A percentile compares a stretch with the other conserved stretches of the same genome.
Evolutionary conservation across 129 eudicot species (phyloP).

Genomic region (Kitagawia praeruptora): DNA sequence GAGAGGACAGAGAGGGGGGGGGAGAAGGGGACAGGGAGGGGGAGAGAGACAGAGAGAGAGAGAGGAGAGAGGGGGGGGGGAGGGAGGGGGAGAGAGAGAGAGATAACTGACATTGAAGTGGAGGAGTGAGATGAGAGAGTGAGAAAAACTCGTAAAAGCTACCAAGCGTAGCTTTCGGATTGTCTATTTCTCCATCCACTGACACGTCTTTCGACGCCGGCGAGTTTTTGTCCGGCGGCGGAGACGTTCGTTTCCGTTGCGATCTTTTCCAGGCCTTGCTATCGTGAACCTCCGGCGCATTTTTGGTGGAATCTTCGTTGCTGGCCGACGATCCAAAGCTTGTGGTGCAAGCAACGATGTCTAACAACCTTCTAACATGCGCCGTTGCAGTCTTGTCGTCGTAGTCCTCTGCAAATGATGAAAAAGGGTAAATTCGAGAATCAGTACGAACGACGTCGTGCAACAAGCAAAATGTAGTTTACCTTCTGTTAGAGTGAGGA

Average conservation of each 20-base stretch:
- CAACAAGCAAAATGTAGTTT: not conserved
- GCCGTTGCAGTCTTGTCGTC: slow-evolving; percentile 69
- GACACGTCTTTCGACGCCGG: slow-evolving; percentile 42
- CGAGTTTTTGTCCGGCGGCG: slow-evolving; percentile 24
- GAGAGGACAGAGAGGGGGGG: too few relatives aligned
- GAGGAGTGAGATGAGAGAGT: slow-evolving; percentile 95
- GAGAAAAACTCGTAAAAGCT: slow-evolving; percentile 97
- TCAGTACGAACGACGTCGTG: not conserved
- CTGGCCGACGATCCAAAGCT: slow-evolving; percentile 76
- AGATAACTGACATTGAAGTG: slow-evolving; percentile 64
- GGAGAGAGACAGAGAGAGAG: not conserved
- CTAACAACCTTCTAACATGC: slow-evolving; percentile 83
- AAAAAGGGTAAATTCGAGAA: slow-evolving; percentile 27
- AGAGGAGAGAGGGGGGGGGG: too few relatives aligned
- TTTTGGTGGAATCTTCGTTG: slow-evolving; percentile 49
- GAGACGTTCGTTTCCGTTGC: slow-evolving; percentile 26
- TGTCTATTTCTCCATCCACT: slow-evolving; percentile 78
- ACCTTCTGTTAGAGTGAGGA: slow-evolving; percentile 77
- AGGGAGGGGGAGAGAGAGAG: not conserved
- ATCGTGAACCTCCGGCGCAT: slow-evolving; percentile 36
- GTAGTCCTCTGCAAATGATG: slow-evolving; percentile 63
- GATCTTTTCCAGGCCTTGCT: slow-evolving; percentile 42
- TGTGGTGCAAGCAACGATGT: slow-evolving; percentile 94
- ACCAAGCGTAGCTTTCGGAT: slow-evolving; percentile 68
- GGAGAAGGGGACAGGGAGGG: too few relatives aligned